phyloP scores from a whole-genome alignment of 202 grass and related monocot genomes.

The Zoysia matrella region DNA sequence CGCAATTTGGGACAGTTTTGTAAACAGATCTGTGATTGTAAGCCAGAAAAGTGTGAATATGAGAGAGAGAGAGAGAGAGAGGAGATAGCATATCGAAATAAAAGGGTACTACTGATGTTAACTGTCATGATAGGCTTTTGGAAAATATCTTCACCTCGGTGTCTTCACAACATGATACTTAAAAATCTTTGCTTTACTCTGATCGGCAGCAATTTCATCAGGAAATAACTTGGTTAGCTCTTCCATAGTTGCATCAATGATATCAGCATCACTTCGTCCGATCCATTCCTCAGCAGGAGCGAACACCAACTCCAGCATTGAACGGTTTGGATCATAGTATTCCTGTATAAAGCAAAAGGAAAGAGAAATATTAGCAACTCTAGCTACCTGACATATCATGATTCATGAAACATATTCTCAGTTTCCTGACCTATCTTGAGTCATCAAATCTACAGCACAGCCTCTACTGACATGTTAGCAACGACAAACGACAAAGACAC shows the following conservation, averaged over 20 bases:
- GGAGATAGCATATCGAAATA: neutral
- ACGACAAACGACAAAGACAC: neutral
- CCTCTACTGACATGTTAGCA: conserved; percentile 25
- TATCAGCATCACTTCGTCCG: conserved; percentile 77
- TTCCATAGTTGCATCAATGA: conserved; percentile 89
- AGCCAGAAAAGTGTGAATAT: conserved; percentile 14
- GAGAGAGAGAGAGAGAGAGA: too few species aligned
- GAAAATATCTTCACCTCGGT: conserved; percentile 65
- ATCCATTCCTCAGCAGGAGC: conserved; percentile 98
- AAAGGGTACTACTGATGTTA: conserved; percentile 2
- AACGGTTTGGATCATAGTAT: conserved; percentile 93
- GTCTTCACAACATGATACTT: conserved; percentile 97
- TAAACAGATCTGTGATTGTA: conserved; percentile 81
- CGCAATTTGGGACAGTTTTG: conserved; percentile 92
- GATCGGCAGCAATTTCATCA: conserved; percentile 92
- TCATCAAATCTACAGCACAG: neutral
- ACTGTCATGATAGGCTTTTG: neutral
- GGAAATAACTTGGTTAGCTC: conserved; percentile 96
- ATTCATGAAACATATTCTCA: neutral
- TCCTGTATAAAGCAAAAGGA: conserved; percentile 61
- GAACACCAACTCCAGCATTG: conserved; percentile 95
- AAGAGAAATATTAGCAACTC: neutral
- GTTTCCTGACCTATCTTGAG: conserved; percentile 3
- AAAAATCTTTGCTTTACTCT: conserved; percentile 91
- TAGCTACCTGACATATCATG: neutral